Evolutionary conservation across 179 eudicot genomes (phyloP).

Genomic region (Patellifolia procumbens): DNA sequence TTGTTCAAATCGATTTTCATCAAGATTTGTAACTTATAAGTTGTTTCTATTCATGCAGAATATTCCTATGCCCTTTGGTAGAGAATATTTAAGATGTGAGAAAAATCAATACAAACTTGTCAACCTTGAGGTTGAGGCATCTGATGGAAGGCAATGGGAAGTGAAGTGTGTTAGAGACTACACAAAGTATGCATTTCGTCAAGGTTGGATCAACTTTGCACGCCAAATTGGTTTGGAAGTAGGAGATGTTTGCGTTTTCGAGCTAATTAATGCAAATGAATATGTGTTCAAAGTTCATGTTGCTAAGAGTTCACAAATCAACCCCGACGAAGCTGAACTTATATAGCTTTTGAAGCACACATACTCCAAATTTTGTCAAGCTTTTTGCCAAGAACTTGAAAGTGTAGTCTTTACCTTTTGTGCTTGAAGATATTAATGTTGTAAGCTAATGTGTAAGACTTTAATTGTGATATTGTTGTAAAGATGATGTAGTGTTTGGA

Average conservation of each 20-base stretch:
- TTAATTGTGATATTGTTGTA: no score
- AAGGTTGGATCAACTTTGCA: conserved; percentile 27
- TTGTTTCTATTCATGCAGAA: conserved; percentile 11
- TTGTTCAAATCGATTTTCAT: background rate
- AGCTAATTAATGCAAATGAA: conserved; percentile 1
- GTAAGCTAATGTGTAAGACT: no score
- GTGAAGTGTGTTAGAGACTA: background rate
- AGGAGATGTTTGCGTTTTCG: conserved; percentile 31
- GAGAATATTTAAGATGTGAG: background rate
- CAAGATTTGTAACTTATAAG: no score
- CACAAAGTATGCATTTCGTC: background rate
- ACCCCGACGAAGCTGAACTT: background rate
- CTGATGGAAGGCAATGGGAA: conserved; percentile 23
- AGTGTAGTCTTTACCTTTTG: no score
- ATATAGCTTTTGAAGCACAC: background rate
- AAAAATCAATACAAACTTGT: background rate
- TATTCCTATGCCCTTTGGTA: conserved; percentile 21
- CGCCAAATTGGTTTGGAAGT: conserved; percentile 1
- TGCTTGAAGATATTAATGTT: no score
- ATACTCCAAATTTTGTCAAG: background rate
- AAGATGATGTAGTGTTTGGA: no score
- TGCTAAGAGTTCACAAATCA: conserved; percentile 20
- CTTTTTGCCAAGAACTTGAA: no score
- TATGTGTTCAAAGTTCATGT: conserved; percentile 29
- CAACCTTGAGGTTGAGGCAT: conserved; percentile 14